These are phyloP conservation scores for Wallacemonas collosoma DNA, from an alignment of 208 protist genomes.

Conservation along the genomic window DNA sequence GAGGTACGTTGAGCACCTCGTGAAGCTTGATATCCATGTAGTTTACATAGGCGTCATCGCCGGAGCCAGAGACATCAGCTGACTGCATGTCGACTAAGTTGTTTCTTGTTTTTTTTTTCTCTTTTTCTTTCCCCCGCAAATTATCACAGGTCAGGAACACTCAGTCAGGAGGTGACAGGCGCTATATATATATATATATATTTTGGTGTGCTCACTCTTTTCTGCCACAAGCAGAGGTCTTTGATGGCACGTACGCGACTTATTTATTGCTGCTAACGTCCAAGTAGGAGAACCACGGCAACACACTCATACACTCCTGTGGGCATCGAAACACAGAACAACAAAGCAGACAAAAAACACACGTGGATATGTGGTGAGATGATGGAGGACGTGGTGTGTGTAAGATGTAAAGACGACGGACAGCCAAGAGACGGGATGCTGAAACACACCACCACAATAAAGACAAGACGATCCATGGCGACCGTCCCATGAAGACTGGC, in stretches of 20 bases:
- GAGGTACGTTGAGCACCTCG: slow-evolving; percentile 52
- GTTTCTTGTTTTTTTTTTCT: slow-evolving; percentile 8
- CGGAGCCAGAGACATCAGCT: not conserved
- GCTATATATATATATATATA: too few relatives aligned
- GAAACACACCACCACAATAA: not conserved
- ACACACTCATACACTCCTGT: too few relatives aligned
- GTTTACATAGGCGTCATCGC: slow-evolving; percentile 46
- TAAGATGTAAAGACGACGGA: too few relatives aligned
- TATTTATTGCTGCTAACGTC: too few relatives aligned
- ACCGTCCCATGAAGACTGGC: not conserved
- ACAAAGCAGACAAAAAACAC: not conserved
- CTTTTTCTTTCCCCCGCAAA: not conserved
- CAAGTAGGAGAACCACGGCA: too few relatives aligned
- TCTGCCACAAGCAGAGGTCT: too few relatives aligned
- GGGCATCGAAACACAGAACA: not conserved
- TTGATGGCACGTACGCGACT: too few relatives aligned
- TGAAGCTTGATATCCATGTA: slow-evolving; percentile 81
- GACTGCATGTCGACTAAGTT: not conserved
- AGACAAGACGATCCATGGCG: not conserved
- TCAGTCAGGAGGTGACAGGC: too few relatives aligned
- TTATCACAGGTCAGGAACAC: not conserved
- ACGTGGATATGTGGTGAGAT: not conserved
- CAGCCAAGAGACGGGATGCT: not conserved
- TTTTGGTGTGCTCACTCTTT: too few relatives aligned
- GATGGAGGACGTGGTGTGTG: too few relatives aligned